These are phyloP conservation scores for Plenodomus biglobosus DNA, from an alignment of 2,329 filamentous ascomycete species.

Conservation along the genomic window DNA sequence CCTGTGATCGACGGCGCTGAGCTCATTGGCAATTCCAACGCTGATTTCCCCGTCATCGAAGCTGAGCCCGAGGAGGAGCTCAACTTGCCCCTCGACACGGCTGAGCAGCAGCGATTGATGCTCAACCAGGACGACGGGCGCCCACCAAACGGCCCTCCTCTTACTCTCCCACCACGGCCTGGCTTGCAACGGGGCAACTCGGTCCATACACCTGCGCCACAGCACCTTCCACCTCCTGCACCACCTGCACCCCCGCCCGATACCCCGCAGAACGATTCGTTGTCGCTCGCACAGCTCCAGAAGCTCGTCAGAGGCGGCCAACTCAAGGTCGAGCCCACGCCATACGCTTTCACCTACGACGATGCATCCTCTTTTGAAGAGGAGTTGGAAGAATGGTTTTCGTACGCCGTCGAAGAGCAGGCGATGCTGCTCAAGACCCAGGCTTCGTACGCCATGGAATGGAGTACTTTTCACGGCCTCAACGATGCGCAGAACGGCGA, in stretches of 20 bases:
- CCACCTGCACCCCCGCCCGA: constrained; percentile 37
- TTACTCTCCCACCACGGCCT: constrained; percentile 40
- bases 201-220: constrained; percentile 43
- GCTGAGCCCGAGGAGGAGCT: constrained; percentile 36
- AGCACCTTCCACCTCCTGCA: constrained; percentile 49
- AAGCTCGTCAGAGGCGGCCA: constrained; percentile 50
- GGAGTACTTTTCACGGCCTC: constrained; percentile 52
- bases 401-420: constrained; percentile 85
- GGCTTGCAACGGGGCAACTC: constrained; percentile 46
- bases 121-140: constrained; percentile 23
- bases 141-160: constrained; percentile 20
- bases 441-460: constrained; percentile 74
- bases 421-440: constrained; percentile 74
- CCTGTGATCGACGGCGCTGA: constrained; percentile 43
- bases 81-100: constrained; percentile 41
- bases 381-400: constrained; percentile 97
- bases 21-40: constrained; percentile 34
- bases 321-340: constrained; percentile 41
- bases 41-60: constrained; percentile 37
- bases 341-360: constrained; percentile 74
- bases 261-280: constrained; percentile 45
- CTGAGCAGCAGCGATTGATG: constrained; percentile 37
- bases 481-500: constrained; percentile 44
- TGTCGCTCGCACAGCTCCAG: constrained; percentile 53
- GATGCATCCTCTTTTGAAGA: constrained; percentile 66